Conservation (phyloP, 1,139 yeast genomes). For the Lodderomyces oxycetoniae region DNA sequence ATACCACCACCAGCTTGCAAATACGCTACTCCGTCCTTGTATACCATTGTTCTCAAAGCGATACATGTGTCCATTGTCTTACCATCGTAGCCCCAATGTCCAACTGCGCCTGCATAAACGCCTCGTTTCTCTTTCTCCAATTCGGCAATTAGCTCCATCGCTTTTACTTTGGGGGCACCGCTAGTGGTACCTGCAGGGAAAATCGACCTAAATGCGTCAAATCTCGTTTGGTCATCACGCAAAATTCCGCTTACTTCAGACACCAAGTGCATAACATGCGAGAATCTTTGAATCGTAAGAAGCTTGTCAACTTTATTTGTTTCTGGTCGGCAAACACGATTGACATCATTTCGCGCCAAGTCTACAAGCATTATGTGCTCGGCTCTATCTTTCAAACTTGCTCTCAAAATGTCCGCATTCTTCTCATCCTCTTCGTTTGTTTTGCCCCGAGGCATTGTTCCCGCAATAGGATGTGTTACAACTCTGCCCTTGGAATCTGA, state of each 20-base stretch:
- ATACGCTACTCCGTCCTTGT: conserved; percentile 83
- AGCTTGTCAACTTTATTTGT: conserved; percentile 84
- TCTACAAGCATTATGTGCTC: conserved; percentile 99
- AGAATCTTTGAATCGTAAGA: conserved; percentile 84
- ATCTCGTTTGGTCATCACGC: conserved; percentile 77
- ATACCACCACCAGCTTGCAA: conserved; percentile 99
- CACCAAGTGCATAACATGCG: conserved; percentile 96
- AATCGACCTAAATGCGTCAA: conserved; percentile 94
- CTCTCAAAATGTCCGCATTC: conserved; percentile 67
- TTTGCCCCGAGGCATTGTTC: conserved; percentile 85
- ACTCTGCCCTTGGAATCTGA: conserved; percentile 68
- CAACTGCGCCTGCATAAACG: conserved; percentile 98
- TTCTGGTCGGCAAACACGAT: conserved; percentile 85
- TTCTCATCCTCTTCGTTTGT: conserved; percentile 88
- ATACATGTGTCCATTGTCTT: conserved; percentile 95
- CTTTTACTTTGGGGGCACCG: conserved; percentile 96
- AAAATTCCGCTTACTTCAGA: conserved; percentile 92
- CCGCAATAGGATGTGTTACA: conserved; percentile 96
- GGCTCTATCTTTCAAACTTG: conserved; percentile 89
- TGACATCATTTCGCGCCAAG: conserved; percentile 91
- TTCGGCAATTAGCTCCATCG: conserved; percentile 91
- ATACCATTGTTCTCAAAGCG: conserved; percentile 94
- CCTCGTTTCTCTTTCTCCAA: conserved; percentile 91
- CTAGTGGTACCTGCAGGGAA: conserved; percentile 99
- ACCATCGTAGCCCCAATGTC: conserved; percentile 94